phyloP scores from a whole-genome alignment of 2,329 filamentous ascomycete species.

The Clarireedia homoeocarpa region DNA sequence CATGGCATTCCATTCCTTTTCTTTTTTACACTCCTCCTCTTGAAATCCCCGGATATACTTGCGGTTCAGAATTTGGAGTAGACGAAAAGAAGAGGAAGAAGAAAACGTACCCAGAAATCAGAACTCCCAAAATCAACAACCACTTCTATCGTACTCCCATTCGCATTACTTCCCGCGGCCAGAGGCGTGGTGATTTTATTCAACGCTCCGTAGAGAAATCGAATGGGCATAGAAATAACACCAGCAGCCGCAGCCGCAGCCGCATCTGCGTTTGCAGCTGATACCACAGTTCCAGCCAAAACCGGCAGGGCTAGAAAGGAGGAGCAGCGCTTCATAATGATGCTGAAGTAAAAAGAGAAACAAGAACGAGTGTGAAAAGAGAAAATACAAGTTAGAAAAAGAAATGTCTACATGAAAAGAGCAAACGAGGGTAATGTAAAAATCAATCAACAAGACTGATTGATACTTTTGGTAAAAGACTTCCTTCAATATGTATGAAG shows the following conservation, averaged over 20 bases:
- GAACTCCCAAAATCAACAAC: constrained; percentile 8
- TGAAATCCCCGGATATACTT: too few species aligned
- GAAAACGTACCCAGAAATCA: constrained; percentile 5
- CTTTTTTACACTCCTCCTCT: too few species aligned
- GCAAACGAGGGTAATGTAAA: too few species aligned
- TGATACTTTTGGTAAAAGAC: too few species aligned
- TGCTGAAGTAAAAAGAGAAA: too few species aligned
- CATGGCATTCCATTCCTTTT: too few species aligned
- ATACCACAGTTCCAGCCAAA: not conserved
- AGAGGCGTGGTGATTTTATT: not conserved
- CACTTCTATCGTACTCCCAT: not conserved
- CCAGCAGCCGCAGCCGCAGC: not conserved
- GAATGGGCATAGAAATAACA: not conserved
- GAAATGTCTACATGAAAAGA: not conserved
- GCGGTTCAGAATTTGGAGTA: too few species aligned
- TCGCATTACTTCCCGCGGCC: not conserved
- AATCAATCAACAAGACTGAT: too few species aligned
- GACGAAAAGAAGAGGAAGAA: not conserved
- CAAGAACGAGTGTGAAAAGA: not conserved
- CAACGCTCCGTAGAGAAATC: not conserved
- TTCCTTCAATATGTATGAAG: too few species aligned
- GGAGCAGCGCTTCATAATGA: not conserved
- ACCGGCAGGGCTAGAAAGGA: not conserved
- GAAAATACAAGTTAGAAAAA: not conserved
- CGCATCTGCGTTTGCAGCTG: not conserved